Percentiles rank a stretch among this genome's conserved stretches.
Conservation (phyloP, 805 yeast species). For the Ogataea kodamae region DNA sequence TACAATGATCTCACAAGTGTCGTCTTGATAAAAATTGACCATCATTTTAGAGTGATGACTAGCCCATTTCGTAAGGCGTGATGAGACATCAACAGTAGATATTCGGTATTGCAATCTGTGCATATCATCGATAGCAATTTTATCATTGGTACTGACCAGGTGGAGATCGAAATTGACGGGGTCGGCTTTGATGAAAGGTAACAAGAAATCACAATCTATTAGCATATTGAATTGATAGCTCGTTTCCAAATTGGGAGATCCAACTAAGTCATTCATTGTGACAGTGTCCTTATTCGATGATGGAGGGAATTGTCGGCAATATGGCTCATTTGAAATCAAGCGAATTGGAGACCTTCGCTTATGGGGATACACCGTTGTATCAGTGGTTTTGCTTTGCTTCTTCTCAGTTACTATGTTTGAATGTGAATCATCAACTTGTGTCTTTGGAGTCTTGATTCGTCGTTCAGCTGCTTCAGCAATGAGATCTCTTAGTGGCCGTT, state of each 20-base stretch:
- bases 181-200: slow-evolving; percentile 21
- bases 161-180: slow-evolving; percentile 20
- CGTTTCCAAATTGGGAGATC: slow-evolving; percentile 20
- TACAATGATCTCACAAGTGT: slow-evolving; percentile 47
- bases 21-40: slow-evolving; percentile 50
- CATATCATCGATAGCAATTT: slow-evolving; percentile 36
- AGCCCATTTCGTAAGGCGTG: slow-evolving; percentile 32
- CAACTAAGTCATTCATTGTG: slow-evolving; percentile 26
- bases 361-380: too few species aligned
- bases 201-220: slow-evolving; percentile 29
- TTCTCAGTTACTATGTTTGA: too few species aligned
- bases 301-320: slow-evolving; percentile 20
- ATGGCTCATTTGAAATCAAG: slow-evolving; percentile 23
- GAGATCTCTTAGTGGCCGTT: slow-evolving; percentile 16
- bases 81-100: slow-evolving; percentile 29
- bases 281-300: slow-evolving; percentile 28
- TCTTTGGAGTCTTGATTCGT: slow-evolving; percentile 10
- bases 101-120: slow-evolving; percentile 21
- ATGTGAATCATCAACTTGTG: neutral
- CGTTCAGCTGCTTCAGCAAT: slow-evolving; percentile 25
- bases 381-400: neutral
- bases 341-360: slow-evolving; percentile 33
- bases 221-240: slow-evolving; percentile 35
- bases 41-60: slow-evolving; percentile 69
- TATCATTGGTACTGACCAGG: slow-evolving; percentile 31